These are phyloP conservation scores for Pseudopyrenochaeta lycopersici DNA, from an alignment of 2,329 filamentous ascomycete species.

Conservation along the genomic window DNA sequence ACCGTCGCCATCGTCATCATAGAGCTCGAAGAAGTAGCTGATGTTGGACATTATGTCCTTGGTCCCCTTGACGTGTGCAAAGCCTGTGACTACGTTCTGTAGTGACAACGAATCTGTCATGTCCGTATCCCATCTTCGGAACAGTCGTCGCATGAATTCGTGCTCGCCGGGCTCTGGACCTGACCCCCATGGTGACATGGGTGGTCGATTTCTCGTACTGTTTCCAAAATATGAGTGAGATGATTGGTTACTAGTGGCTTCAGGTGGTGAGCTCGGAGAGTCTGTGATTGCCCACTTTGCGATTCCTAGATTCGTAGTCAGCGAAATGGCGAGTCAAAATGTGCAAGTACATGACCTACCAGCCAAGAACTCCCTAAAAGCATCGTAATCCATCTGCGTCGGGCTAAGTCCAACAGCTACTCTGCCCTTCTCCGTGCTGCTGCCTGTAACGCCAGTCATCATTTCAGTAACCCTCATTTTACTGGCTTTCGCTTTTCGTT, in stretches of 20 bases:
- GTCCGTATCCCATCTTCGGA: conserved; percentile 86
- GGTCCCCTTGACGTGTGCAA: conserved; percentile 91
- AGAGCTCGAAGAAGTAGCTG: conserved; percentile 96
- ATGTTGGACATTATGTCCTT: conserved; percentile 98
- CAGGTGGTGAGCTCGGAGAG: conserved; percentile 71
- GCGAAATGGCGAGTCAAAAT: neutral
- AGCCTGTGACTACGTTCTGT: conserved; percentile 89
- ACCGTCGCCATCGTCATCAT: conserved; percentile 91
- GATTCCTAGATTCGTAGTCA: conserved; percentile 64
- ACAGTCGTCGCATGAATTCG: conserved; percentile 90
- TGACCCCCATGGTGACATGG: conserved; percentile 65
- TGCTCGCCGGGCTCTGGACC: conserved; percentile 83
- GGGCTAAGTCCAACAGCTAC: conserved; percentile 90
- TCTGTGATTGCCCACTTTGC: conserved; percentile 94
- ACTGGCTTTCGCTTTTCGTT: conserved; percentile 75
- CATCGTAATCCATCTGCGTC: conserved; percentile 96
- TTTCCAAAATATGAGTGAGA: conserved; percentile 67
- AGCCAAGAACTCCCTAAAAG: conserved; percentile 92
- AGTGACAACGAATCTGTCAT: conserved; percentile 80
- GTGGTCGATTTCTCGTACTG: conserved; percentile 51
- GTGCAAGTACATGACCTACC: conserved; percentile 39
- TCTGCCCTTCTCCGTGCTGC: conserved; percentile 78
- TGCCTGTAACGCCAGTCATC: conserved; percentile 57
- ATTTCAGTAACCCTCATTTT: conserved; percentile 62
- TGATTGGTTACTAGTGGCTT: conserved; percentile 59